These are phyloP conservation scores for Polychaeton citri DNA, from an alignment of 2,329 filamentous ascomycete genomes.

Conservation along the genomic window DNA sequence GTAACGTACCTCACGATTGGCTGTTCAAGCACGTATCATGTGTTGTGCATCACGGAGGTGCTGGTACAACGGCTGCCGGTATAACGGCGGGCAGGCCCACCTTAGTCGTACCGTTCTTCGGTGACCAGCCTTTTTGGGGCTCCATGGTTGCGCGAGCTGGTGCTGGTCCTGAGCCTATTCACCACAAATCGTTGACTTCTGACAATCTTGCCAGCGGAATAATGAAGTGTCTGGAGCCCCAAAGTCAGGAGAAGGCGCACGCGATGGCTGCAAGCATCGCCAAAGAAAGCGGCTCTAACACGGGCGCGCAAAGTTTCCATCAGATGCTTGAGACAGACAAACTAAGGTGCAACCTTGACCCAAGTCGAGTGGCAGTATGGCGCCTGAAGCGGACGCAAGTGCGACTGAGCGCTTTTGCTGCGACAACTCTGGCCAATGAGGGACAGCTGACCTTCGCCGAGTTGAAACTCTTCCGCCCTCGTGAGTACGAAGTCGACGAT, in stretches of 20 bases:
- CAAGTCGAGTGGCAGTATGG: slow-evolving; percentile 60
- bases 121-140: slow-evolving; percentile 43
- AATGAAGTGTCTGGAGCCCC: slow-evolving; percentile 23
- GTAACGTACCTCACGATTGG: slow-evolving; percentile 46
- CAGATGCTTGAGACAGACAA: slow-evolving; percentile 42
- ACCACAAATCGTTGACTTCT: slow-evolving; percentile 51
- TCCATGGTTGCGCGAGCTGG: slow-evolving; percentile 29
- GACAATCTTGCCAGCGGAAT: slow-evolving; percentile 31
- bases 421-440: slow-evolving; percentile 49
- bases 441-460: slow-evolving; percentile 52
- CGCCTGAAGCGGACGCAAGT: slow-evolving; percentile 52
- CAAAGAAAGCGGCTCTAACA: slow-evolving; percentile 24
- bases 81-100: slow-evolving; percentile 37
- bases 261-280: slow-evolving; percentile 26
- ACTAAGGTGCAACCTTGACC: slow-evolving; percentile 54
- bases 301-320: slow-evolving; percentile 30
- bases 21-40: slow-evolving; percentile 42
- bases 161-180: slow-evolving; percentile 58
- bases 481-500: slow-evolving; percentile 61
- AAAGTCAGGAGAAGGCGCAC: slow-evolving; percentile 20
- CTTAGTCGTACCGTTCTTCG: slow-evolving; percentile 42
- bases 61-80: slow-evolving; percentile 43
- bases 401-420: slow-evolving; percentile 56
- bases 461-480: slow-evolving; percentile 47
- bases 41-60: slow-evolving; percentile 47